A percentile compares a stretch with the other conserved stretches of the same genome.
Conservation (phyloP, 768 basidiomycete species). For the Leccinum subtestaceum region DNA sequence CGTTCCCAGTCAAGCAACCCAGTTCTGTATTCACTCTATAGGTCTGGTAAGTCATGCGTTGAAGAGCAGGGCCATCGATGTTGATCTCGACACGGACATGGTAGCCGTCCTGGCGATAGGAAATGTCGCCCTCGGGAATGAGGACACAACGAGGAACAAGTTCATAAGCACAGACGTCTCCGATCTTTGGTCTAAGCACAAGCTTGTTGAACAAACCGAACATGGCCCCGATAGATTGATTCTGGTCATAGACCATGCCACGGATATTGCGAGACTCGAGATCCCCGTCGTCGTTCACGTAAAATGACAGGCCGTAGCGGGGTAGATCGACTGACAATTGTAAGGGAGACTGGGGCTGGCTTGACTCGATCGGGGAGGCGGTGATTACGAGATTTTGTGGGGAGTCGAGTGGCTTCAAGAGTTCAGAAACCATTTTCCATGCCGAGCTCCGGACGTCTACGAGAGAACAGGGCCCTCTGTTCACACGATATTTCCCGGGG, state of each 20-base stretch:
- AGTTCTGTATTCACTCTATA: constrained; percentile 32
- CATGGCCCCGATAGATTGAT: constrained; percentile 36
- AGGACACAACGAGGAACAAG: constrained; percentile 29
- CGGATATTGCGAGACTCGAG: constrained; percentile 42
- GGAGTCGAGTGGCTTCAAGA: constrained; percentile 24
- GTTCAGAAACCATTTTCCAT: constrained; percentile 26
- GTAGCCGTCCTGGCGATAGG: constrained; percentile 6
- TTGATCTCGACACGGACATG: constrained; percentile 20
- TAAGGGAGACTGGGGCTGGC: background rate
- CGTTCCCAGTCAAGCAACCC: constrained; percentile 28
- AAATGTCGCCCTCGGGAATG: constrained; percentile 37
- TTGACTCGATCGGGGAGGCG: background rate
- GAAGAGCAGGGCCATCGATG: background rate
- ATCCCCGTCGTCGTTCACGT: constrained; percentile 29
- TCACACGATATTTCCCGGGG: constrained; percentile 6
- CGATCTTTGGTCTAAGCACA: constrained; percentile 34
- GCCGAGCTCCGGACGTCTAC: constrained; percentile 28
- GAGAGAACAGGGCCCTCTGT: constrained; percentile 11
- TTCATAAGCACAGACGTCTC: background rate
- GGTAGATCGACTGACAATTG: constrained; percentile 35
- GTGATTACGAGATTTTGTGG: constrained; percentile 23
- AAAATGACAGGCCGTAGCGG: constrained; percentile 43
- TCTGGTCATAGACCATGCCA: constrained; percentile 29
- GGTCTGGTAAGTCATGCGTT: constrained; percentile 21
- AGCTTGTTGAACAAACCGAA: constrained; percentile 42